Evolutionary conservation across 257 asterid genomes (phyloP), one percentile per base, ranked within the genome.

Genomic region (Penstemon davidsonii): DNA sequence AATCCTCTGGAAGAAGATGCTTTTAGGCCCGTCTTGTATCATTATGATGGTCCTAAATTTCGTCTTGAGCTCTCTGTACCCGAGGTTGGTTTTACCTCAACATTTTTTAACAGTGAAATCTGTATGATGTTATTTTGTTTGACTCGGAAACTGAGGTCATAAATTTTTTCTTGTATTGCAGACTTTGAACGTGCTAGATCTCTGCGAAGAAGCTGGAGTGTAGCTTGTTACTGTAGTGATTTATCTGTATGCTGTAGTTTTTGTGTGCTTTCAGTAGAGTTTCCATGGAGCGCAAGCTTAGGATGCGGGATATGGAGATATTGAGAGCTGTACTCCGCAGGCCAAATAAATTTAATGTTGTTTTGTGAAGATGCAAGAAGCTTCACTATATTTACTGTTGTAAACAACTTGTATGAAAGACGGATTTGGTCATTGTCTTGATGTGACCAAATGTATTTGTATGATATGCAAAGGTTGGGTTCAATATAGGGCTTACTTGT

Each of bases 41-140:
- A 93, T 73, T 93, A 93, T 62, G 97, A 93, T 75, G 97, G 99
- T 12, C 97, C 99, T 44, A 93, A 93, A 83, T 93, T 93, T 63
- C 99, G 99, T 3, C 96, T 93, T 56, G 96, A 90, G 87, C 88
- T 93, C 71, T 90, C 97, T 8, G 81, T 90, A 41, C 99, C 97
- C 1, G 99, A 93, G 96, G 99, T 93, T 62, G 18, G 85, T 72
- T 66, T 39, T 66, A 53, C 41, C 38, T 50, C 55, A 18, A 50
- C 52, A 18, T 42, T 73, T 36, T 12, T 36, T 49, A 19, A 43
- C 11, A 36, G 9, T 44, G 7, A 4, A 25, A 25, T 11, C 13
- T 56, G 25, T 64, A 5, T 37, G 7, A 19, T 45, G 6, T 55
- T 58, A 25, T 8, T 55, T 6, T 62, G 66, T 53, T 39, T 52